These are phyloP conservation scores for Ustilago tritici DNA, from an alignment of 1,284 basidiomycete genomes.

Conservation along the genomic window DNA sequence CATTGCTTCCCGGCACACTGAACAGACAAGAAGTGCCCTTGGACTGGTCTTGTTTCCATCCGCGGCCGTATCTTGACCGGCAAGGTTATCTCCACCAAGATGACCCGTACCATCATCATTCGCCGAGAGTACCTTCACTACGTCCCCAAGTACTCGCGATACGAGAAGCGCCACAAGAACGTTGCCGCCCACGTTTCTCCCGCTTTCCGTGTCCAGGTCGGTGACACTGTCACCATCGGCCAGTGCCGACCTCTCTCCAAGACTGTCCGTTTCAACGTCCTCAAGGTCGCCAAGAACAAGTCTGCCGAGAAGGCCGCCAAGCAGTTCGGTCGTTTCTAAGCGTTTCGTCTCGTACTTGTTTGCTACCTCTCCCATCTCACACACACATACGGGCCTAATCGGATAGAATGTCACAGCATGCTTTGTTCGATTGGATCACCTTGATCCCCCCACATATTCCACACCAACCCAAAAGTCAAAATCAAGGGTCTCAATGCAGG, in stretches of 20 bases:
- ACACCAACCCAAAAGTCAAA: conserved; percentile 20
- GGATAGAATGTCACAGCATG: neutral
- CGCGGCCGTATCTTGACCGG: conserved; percentile 98
- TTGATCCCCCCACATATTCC: neutral
- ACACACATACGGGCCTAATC: neutral
- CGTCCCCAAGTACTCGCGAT: conserved; percentile 91
- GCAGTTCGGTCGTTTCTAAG: conserved; percentile 93
- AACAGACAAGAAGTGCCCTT: conserved; percentile 99
- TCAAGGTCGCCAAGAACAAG: conserved; percentile 78
- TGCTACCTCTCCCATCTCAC: neutral
- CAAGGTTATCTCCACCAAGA: conserved; percentile 97
- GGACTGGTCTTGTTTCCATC: conserved; percentile 83
- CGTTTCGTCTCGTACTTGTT: conserved; percentile 2
- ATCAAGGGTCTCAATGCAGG: conserved; percentile 33
- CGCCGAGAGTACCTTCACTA: conserved; percentile 96
- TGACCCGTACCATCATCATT: conserved; percentile 98
- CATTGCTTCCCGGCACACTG: conserved; percentile 23
- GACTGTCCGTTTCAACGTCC: conserved; percentile 97
- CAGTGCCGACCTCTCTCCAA: conserved; percentile 99
- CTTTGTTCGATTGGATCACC: conserved; percentile 1
- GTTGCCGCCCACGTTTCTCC: conserved; percentile 96
- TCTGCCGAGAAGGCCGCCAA: conserved; percentile 74
- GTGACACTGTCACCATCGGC: conserved; percentile 95
- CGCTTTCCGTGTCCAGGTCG: conserved; percentile 86
- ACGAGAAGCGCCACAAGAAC: conserved; percentile 86